Evolutionary conservation across 2,329 filamentous ascomycete species (phyloP).

Genomic region (Davidsoniella eucalypti): DNA sequence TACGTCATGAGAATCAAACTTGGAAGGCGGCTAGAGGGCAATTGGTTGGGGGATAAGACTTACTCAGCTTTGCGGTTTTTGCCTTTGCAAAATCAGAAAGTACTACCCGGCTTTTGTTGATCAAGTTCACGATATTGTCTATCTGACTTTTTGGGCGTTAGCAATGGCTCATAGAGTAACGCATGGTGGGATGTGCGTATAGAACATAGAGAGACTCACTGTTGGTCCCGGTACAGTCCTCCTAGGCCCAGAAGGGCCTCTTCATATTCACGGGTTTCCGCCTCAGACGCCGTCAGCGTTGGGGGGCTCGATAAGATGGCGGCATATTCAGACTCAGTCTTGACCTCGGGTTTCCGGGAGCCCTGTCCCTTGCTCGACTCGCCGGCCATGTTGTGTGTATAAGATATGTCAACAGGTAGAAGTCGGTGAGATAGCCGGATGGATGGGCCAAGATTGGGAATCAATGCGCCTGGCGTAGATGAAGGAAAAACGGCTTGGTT

Average conservation of each 20-base stretch:
- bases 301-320: slow-evolving; percentile 76
- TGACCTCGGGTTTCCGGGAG: slow-evolving; percentile 19
- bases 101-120: slow-evolving; percentile 77
- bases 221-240: slow-evolving; percentile 81
- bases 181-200: background rate
- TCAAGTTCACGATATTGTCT: slow-evolving; percentile 73
- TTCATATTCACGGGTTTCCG: slow-evolving; percentile 83
- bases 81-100: slow-evolving; percentile 96
- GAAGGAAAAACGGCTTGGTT: background rate
- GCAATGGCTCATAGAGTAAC: background rate
- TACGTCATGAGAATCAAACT: background rate
- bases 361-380: slow-evolving; percentile 37
- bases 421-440: background rate
- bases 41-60: slow-evolving; percentile 17
- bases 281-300: slow-evolving; percentile 57
- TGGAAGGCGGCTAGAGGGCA: background rate
- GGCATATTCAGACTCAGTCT: slow-evolving; percentile 79
- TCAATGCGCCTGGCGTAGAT: background rate
- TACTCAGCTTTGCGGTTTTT: slow-evolving; percentile 96
- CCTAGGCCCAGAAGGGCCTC: slow-evolving; percentile 73
- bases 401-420: background rate
- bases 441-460: background rate
- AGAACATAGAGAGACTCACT: slow-evolving; percentile 26
- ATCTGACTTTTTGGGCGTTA: slow-evolving; percentile 41
- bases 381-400: slow-evolving; percentile 52